Evolutionary conservation across 805 yeast genomes (phyloP).

Genomic region (Kluyveromyces starmeri): DNA sequence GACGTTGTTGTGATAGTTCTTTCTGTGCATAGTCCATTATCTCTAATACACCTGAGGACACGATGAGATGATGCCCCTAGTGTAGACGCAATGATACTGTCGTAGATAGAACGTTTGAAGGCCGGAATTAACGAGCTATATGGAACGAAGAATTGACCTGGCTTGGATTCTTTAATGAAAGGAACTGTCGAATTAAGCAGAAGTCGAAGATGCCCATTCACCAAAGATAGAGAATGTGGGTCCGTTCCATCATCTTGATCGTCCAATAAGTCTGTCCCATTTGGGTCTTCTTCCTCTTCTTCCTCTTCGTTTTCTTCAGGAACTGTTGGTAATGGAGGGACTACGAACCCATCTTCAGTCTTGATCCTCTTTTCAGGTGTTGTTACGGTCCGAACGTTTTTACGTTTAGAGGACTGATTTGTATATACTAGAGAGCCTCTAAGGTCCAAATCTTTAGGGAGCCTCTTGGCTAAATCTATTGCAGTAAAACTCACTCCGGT

Average conservation of each 20-base stretch:
- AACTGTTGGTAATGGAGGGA: conserved; percentile 22
- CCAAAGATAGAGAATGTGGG: conserved; percentile 26
- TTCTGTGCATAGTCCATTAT: conserved; percentile 69
- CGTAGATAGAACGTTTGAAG: conserved; percentile 43
- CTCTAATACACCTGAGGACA: conserved; percentile 67
- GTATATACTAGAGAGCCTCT: conserved; percentile 38
- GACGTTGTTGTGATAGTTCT: conserved; percentile 70
- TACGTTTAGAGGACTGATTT: conserved; percentile 32
- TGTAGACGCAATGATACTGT: conserved; percentile 48
- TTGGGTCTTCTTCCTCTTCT: conserved; percentile 17
- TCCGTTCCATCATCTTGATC: conserved; percentile 26
- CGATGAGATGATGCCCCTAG: conserved; percentile 63
- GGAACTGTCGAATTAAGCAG: conserved; percentile 43
- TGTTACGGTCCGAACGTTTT: conserved; percentile 28
- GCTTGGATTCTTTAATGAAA: conserved; percentile 51
- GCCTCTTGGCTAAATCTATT: conserved; percentile 32
- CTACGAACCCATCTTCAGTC: conserved; percentile 32
- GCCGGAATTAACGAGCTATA: conserved; percentile 40
- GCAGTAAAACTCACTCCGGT: conserved; percentile 33
- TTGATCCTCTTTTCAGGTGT: conserved; percentile 32
- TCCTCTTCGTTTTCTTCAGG: conserved; percentile 15
- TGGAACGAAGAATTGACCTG: conserved; percentile 55
- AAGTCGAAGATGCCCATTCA: conserved; percentile 62
- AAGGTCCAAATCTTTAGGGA: conserved; percentile 38
- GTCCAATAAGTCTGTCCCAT: conserved; percentile 29